Evolutionary conservation across 139 green algal genomes (phyloP), one percentile per base, ranked within the genome.

Genomic region (Coelastrella sp.): DNA sequence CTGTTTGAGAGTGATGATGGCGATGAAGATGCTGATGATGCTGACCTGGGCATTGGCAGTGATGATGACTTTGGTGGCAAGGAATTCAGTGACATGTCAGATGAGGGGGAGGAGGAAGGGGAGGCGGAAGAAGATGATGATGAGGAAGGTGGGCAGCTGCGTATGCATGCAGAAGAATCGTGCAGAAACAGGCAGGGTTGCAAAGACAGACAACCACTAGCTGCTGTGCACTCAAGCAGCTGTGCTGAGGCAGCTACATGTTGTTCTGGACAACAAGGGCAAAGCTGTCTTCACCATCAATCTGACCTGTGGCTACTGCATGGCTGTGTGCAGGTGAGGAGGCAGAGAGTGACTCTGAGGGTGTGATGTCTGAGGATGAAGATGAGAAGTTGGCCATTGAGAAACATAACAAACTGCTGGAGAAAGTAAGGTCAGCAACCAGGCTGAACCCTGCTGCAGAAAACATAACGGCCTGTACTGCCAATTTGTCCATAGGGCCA

Each of bases 81-180:
- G 76, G 89, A 87, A 19, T 61, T 76, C 22, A 88, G 92, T 49
- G 92, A 92, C 7, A 89, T 90, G 27, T 80, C 22, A 78, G 81
- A 70, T 17, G 72, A n/a, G 87, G 68, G 25, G 17, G 74, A 80
- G 1, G 70, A 89, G 17, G 91, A 93, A 14, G 88, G 58, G 4
- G 85, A 82, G 59, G 68, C 56, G 3, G 90, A 85, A 14, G 90
- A 66, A 35, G 88, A 81, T 5, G 95, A 81, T 5, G 95, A 95
- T 59, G 91, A 87, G 11, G 90, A 93, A 14, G 85, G 93, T 59
- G 91, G 94, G 20, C 93, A 95, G 35, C 91, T 61, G 20, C 15
- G 1, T 60, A 9, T 24, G 6, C 91, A 92, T 4, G 91, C 83
- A 49, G 93, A 92, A 6, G 89, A 88, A 49, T 49, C 35, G 35